Evolutionary conservation across 1,284 basidiomycete genomes (phyloP).

Genomic region (Ceratobasidium theobromae): DNA sequence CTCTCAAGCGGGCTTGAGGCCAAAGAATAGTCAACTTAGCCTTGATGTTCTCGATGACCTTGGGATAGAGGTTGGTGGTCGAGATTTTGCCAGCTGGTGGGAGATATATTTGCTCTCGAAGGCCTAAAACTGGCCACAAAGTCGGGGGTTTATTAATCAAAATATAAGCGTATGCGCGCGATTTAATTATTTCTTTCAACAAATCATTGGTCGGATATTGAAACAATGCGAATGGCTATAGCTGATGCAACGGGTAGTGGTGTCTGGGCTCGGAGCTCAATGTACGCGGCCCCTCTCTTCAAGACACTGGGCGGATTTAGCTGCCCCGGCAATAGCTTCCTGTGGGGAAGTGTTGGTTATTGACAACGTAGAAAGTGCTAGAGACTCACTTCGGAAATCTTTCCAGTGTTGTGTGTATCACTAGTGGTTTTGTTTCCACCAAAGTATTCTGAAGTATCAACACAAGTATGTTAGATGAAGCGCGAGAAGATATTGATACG

Average conservation of each 20-base stretch:
- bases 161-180: background rate
- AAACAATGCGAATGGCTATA: background rate
- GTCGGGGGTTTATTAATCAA: background rate
- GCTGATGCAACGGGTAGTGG: background rate
- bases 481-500: background rate
- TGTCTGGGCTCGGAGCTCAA: background rate
- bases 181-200: background rate
- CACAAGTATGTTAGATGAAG: background rate
- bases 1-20: constrained; percentile 62
- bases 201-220: too few relatives aligned
- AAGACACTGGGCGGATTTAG: background rate
- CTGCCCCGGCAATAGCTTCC: constrained; percentile 12
- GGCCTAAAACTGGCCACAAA: background rate
- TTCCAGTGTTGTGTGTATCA: background rate
- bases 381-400: constrained; percentile 6
- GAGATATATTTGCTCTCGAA: constrained; percentile 12
- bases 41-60: constrained; percentile 49
- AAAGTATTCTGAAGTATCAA: constrained; percentile 6
- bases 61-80: constrained; percentile 67
- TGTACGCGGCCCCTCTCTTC: background rate
- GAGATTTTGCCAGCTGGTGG: constrained; percentile 79
- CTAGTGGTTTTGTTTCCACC: background rate
- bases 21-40: constrained; percentile 64
- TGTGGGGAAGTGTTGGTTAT: background rate
- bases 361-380: background rate